Evolutionary conservation across 768 basidiomycete genomes (phyloP).

Genomic region (Agaricus sinodeliciosus): DNA sequence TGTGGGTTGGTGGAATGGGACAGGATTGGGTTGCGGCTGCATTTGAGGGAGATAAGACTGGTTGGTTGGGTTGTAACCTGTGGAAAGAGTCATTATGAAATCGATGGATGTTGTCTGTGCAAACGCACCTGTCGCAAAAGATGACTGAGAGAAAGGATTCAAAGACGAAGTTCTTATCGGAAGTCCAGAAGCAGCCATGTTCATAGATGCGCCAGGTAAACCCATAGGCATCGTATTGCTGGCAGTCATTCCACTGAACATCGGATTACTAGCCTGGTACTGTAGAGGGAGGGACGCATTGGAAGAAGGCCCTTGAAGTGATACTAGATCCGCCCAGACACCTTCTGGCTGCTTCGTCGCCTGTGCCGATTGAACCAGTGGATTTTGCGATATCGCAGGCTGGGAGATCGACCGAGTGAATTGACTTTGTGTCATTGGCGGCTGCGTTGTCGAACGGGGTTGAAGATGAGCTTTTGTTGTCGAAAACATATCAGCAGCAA

Average conservation of each 20-base stretch:
- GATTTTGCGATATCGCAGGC: slow-evolving; percentile 14
- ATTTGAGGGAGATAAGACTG: slow-evolving; percentile 11
- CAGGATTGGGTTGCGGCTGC: slow-evolving; percentile 15
- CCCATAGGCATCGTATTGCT: not conserved
- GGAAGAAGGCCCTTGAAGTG: slow-evolving; percentile 35
- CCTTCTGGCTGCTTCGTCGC: slow-evolving; percentile 17
- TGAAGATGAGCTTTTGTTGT: slow-evolving; percentile 9
- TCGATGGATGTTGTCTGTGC: slow-evolving; percentile 7
- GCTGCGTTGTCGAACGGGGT: slow-evolving; percentile 8
- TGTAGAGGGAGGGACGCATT: slow-evolving; percentile 50
- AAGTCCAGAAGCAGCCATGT: not conserved
- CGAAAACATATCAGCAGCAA: slow-evolving; percentile 13
- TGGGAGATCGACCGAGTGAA: slow-evolving; percentile 21
- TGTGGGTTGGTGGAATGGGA: slow-evolving; percentile 19
- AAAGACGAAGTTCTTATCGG: slow-evolving; percentile 1
- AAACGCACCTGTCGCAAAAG: slow-evolving; percentile 12
- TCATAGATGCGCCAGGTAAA: not conserved
- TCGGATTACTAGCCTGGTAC: slow-evolving; percentile 17
- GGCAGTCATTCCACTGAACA: slow-evolving; percentile 5
- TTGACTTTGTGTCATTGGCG: slow-evolving; percentile 13
- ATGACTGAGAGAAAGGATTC: slow-evolving; percentile 20
- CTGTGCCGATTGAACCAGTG: slow-evolving; percentile 8
- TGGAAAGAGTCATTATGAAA: slow-evolving; percentile 7
- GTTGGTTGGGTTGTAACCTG: slow-evolving; percentile 10
- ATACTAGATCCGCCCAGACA: slow-evolving; percentile 56